phyloP scores from a whole-genome alignment of 371 early-diverging fungal genomes.

The Dichotomocladium elegans region DNA sequence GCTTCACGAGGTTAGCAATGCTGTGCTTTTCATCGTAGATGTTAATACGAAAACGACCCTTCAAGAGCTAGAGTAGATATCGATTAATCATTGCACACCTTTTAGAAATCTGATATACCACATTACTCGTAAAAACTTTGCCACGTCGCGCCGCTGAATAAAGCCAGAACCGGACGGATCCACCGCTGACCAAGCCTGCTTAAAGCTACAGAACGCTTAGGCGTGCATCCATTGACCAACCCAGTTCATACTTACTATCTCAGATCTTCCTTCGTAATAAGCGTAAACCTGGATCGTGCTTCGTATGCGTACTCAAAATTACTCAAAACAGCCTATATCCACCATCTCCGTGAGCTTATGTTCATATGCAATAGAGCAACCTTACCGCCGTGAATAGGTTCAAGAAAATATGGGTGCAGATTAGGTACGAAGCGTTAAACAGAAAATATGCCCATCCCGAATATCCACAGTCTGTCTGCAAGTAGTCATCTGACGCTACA shows the following conservation, averaged over 20 bases:
- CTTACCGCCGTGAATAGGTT: slow-evolving; percentile 61
- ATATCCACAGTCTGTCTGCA: slow-evolving; percentile 52
- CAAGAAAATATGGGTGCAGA: slow-evolving; percentile 56
- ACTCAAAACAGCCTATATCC: slow-evolving; percentile 45
- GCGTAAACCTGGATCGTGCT: slow-evolving; percentile 50
- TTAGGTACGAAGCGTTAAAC: slow-evolving; percentile 52
- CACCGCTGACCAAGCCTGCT: slow-evolving; percentile 54
- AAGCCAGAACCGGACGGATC: slow-evolving; percentile 53
- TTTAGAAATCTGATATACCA: neutral
- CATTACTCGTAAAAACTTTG: slow-evolving; percentile 37
- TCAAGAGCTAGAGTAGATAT: slow-evolving; percentile 17
- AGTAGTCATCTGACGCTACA: slow-evolving; percentile 35
- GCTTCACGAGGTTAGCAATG: slow-evolving; percentile 21
- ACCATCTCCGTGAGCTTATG: too few relatives aligned
- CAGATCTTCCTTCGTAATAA: slow-evolving; percentile 50
- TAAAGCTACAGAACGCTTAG: slow-evolving; percentile 27
- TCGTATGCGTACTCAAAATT: slow-evolving; percentile 62
- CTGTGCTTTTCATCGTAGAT: slow-evolving; percentile 43
- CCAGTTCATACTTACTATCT: slow-evolving; percentile 30
- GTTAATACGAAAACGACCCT: slow-evolving; percentile 42
- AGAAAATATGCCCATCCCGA: slow-evolving; percentile 52
- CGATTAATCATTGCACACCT: neutral
- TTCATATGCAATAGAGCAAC: too few relatives aligned
- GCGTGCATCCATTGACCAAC: neutral
- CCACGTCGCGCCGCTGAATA: slow-evolving; percentile 45